Percentiles rank a stretch among this genome's conserved stretches.
phyloP scores from a whole-genome alignment of 108 stramenopile genomes.

The Cylindrotheca closterium region DNA sequence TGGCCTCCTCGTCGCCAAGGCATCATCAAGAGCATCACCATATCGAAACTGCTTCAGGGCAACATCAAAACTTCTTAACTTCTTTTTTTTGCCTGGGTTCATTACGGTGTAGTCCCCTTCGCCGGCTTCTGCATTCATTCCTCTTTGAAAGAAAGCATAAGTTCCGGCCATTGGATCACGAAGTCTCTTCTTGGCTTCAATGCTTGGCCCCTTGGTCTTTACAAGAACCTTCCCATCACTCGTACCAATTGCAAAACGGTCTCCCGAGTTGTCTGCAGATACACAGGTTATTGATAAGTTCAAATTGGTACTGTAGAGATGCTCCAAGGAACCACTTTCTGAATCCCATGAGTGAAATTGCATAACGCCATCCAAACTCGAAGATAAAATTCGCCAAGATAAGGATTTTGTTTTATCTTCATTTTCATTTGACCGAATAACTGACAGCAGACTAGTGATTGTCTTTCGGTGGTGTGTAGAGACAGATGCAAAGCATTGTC shows the following conservation, averaged over 20 bases:
- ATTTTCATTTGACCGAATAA: slow-evolving; percentile 30
- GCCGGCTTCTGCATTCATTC: slow-evolving; percentile 60
- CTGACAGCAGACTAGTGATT: slow-evolving; percentile 64
- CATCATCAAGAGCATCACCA: slow-evolving; percentile 86
- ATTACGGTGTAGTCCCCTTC: slow-evolving; percentile 60
- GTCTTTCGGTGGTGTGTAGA: slow-evolving; percentile 81
- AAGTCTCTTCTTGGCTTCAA: slow-evolving; percentile 40
- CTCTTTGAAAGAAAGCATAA: slow-evolving; percentile 76
- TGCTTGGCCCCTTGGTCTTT: slow-evolving; percentile 47
- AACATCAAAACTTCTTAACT: slow-evolving; percentile 71
- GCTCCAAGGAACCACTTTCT: slow-evolving; percentile 43
- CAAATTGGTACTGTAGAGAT: slow-evolving; percentile 67
- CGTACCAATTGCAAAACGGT: slow-evolving; percentile 75
- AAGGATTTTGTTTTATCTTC: slow-evolving; percentile 30
- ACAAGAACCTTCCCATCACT: slow-evolving; percentile 61
- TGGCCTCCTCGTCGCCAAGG: slow-evolving; percentile 67
- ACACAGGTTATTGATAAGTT: slow-evolving; percentile 63
- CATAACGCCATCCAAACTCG: slow-evolving; percentile 70
- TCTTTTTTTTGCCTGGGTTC: slow-evolving; percentile 48
- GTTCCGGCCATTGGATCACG: slow-evolving; percentile 74
- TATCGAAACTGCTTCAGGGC: slow-evolving; percentile 86
- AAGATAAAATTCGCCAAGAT: slow-evolving; percentile 58
- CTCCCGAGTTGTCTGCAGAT: slow-evolving; percentile 44
- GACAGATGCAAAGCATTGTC: slow-evolving; percentile 52
- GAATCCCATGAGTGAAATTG: slow-evolving; percentile 69